Evolutionary conservation across 306 rosid species (phyloP).

Genomic region (Sophora flavescens): DNA sequence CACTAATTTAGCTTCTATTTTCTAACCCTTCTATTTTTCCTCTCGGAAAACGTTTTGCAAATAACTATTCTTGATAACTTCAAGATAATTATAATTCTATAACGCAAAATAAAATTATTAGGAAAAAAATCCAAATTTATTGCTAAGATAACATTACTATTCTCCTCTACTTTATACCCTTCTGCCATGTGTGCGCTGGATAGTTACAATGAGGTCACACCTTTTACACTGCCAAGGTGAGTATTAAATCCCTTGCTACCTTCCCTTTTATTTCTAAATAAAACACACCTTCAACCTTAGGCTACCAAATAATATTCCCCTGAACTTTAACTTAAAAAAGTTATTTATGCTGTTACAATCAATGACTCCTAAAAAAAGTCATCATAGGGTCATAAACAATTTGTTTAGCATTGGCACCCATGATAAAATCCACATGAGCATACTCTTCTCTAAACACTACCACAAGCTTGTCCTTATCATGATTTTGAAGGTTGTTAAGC

Average conservation of each 20-base stretch:
- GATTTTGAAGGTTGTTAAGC: slow-evolving; percentile 53
- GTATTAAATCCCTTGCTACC: neutral
- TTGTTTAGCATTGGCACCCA: slow-evolving; percentile 58
- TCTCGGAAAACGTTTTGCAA: too few species aligned
- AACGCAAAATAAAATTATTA: too few species aligned
- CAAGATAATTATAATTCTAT: too few species aligned
- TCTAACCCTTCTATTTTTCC: too few species aligned
- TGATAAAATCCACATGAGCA: slow-evolving; percentile 64
- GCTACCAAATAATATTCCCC: neutral
- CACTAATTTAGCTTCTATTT: too few species aligned
- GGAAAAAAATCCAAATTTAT: too few species aligned
- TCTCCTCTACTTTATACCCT: too few species aligned
- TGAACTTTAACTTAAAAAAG: neutral
- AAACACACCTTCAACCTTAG: too few species aligned
- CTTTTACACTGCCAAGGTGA: neutral
- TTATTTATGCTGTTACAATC: neutral
- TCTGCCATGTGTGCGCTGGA: too few species aligned
- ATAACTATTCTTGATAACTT: too few species aligned
- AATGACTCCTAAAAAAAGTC: slow-evolving; percentile 53
- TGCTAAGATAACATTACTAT: too few species aligned
- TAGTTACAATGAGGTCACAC: neutral
- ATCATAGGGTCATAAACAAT: slow-evolving; percentile 58
- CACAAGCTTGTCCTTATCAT: slow-evolving; percentile 53
- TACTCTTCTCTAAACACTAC: slow-evolving; percentile 49
- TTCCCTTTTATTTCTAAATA: neutral